phyloP scores from a whole-genome alignment of 345 rosid species.

The Gossypium turneri region DNA sequence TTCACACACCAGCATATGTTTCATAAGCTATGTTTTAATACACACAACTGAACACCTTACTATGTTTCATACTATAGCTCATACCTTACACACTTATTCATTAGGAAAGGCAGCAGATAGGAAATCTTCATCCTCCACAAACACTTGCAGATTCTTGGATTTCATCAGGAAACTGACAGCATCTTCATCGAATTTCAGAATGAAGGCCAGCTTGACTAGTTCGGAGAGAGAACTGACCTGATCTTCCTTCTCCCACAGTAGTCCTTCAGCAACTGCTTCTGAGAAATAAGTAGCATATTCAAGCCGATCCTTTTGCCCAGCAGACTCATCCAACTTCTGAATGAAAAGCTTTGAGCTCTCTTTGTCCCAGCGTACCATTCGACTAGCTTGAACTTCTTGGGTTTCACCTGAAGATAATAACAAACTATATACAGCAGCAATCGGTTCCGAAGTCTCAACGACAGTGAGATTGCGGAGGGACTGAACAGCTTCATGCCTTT shows the following conservation, averaged over 20 bases:
- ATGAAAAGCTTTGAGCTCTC: slow-evolving; percentile 34
- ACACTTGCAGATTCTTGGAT: slow-evolving; percentile 49
- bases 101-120: slow-evolving; percentile 32
- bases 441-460: slow-evolving; percentile 35
- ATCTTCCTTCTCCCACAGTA: slow-evolving; percentile 52
- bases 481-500: slow-evolving; percentile 43
- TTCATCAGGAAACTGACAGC: slow-evolving; percentile 50
- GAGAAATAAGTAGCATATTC: slow-evolving; percentile 53
- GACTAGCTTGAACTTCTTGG: slow-evolving; percentile 21
- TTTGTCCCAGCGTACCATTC: slow-evolving; percentile 54
- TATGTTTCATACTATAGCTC: not conserved
- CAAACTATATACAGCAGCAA: slow-evolving; percentile 34
- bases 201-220: slow-evolving; percentile 52
- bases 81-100: slow-evolving; percentile 9
- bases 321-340: slow-evolving; percentile 37
- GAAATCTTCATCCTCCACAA: slow-evolving; percentile 48
- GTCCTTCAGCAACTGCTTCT: slow-evolving; percentile 46
- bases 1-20: not conserved
- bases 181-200: slow-evolving; percentile 44
- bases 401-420: slow-evolving; percentile 36
- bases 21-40: not conserved
- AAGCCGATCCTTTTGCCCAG: slow-evolving; percentile 32
- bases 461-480: slow-evolving; percentile 36
- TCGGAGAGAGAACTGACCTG: slow-evolving; percentile 37
- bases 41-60: not conserved